A percentile compares a stretch with the other conserved stretches of the same genome.
Conservation (phyloP, 2,329 filamentous ascomycete genomes). For the Penicillium brevicompactum region DNA sequence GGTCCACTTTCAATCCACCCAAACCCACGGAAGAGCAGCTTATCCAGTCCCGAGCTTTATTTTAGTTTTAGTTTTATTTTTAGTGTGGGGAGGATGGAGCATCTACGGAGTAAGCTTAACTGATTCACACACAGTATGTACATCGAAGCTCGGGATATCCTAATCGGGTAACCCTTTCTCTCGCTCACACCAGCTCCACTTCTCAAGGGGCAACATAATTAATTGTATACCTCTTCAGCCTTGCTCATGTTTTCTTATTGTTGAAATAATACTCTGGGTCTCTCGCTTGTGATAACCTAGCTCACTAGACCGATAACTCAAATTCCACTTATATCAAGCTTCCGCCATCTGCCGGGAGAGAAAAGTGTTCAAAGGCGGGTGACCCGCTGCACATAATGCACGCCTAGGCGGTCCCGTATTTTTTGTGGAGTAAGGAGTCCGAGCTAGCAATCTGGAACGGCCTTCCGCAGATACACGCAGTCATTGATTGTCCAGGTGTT, state of each 20-base stretch:
- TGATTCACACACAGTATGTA: neutral
- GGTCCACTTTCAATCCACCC: slow-evolving; percentile 5
- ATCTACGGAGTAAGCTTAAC: slow-evolving; percentile 2
- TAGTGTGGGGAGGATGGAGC: slow-evolving; percentile 1
- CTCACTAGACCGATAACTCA: neutral
- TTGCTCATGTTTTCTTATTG: neutral
- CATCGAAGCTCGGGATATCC: slow-evolving; percentile 15
- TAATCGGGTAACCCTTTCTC: slow-evolving; percentile 15
- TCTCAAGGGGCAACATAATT: neutral
- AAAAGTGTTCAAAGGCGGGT: neutral
- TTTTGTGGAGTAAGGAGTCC: neutral
- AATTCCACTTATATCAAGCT: slow-evolving; percentile 4
- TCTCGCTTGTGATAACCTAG: neutral
- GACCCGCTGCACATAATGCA: neutral
- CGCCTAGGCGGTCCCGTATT: neutral
- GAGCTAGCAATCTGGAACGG: neutral
- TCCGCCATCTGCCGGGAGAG: slow-evolving; percentile 7
- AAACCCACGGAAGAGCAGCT: neutral
- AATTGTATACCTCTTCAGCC: neutral
- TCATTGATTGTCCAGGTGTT: neutral
- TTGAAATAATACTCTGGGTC: neutral
- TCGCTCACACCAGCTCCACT: slow-evolving; percentile 1
- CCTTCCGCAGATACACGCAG: neutral
- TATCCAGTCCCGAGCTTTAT: slow-evolving; percentile 1
- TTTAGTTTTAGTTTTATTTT: slow-evolving; percentile 9